These are phyloP conservation scores for Aristolochia fimbriata DNA, from an alignment of 164 flowering plant species.

Conservation along the genomic window DNA sequence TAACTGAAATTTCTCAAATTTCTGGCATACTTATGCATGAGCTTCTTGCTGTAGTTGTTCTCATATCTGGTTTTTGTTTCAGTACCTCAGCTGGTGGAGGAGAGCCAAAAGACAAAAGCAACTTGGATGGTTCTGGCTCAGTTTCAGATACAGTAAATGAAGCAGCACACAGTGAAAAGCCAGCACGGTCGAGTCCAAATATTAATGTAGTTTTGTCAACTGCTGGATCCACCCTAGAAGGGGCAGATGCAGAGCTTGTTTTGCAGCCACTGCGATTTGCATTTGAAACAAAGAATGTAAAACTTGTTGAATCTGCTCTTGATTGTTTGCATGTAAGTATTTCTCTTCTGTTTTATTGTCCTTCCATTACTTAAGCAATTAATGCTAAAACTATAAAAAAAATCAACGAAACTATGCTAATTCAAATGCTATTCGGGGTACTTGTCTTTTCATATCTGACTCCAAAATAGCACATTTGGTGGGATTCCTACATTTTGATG, in stretches of 20 bases:
- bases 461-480: too few relatives aligned
- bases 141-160: conserved; percentile 17
- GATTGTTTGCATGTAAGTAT: conserved; percentile 94
- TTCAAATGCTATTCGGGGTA: too few relatives aligned
- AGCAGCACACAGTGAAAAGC: conserved; percentile 17
- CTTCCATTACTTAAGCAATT: neutral
- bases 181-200: conserved; percentile 23
- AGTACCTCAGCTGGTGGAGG: conserved; percentile 22
- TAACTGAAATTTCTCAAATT: too few relatives aligned
- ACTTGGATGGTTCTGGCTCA: conserved; percentile 24
- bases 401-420: too few relatives aligned
- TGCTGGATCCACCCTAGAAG: conserved; percentile 74
- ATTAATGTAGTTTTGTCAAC: conserved; percentile 52
- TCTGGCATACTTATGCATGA: too few relatives aligned
- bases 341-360: neutral
- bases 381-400: too few relatives aligned
- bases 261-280: conserved; percentile 83
- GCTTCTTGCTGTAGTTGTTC: neutral
- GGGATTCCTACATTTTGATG: too few relatives aligned
- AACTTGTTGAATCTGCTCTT: conserved; percentile 78
- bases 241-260: conserved; percentile 72
- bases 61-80: conserved; percentile 15
- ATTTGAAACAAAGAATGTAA: conserved; percentile 81
- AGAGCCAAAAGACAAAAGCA: conserved; percentile 21
- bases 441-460: too few relatives aligned